phyloP scores from a whole-genome alignment of 352 stramenopile species.

The Phytophthora palmivora region DNA sequence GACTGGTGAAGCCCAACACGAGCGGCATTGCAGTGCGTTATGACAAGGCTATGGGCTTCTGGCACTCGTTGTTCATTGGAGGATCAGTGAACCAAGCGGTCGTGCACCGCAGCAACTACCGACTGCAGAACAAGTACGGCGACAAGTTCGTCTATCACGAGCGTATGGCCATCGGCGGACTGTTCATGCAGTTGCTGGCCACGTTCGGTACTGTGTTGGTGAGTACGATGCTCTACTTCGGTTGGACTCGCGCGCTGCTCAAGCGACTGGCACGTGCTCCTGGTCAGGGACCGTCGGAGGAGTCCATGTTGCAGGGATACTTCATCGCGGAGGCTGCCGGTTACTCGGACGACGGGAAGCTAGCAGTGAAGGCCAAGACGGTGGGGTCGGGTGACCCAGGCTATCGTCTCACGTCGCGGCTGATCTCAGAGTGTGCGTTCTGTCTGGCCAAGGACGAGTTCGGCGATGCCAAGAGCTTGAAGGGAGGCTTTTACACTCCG shows the following conservation, averaged over 20 bases:
- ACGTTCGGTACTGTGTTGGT: constrained; percentile 50
- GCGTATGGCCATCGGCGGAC: constrained; percentile 53
- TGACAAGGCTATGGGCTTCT: constrained; percentile 70
- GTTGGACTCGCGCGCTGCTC: constrained; percentile 68
- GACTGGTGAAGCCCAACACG: constrained; percentile 49
- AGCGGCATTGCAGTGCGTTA: constrained; percentile 54
- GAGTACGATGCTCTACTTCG: constrained; percentile 61
- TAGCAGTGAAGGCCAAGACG: constrained; percentile 48
- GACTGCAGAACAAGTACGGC: constrained; percentile 66
- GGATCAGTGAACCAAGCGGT: constrained; percentile 78
- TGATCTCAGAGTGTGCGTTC: constrained; percentile 70
- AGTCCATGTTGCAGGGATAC: constrained; percentile 82
- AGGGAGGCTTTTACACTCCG: constrained; percentile 68
- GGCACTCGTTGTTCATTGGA: constrained; percentile 84
- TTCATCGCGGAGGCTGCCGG: constrained; percentile 62
- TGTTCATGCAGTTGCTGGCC: constrained; percentile 50
- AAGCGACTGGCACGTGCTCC: constrained; percentile 73
- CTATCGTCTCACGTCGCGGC: constrained; percentile 60
- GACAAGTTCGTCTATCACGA: constrained; percentile 73
- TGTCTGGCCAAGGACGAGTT: constrained; percentile 64
- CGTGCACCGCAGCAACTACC: constrained; percentile 78
- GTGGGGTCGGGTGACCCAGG: constrained; percentile 58
- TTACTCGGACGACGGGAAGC: constrained; percentile 51
- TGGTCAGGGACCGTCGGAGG: constrained; percentile 81
- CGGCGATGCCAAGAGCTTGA: constrained; percentile 11